phyloP scores from a whole-genome alignment of 192 early-diverging fungal species.

The Glomus cerebriforme region DNA sequence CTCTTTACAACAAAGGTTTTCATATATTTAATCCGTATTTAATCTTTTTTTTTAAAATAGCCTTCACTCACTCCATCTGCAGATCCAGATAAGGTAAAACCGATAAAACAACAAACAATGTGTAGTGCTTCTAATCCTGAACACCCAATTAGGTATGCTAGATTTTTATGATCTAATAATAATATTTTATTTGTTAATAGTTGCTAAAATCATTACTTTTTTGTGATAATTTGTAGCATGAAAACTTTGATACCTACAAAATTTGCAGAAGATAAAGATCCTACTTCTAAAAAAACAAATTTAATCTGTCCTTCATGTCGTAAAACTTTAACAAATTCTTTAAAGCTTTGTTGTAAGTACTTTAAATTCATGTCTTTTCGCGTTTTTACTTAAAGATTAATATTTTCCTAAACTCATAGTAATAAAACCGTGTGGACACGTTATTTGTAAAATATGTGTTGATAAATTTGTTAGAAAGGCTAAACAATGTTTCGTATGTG shows the following conservation, averaged over 20 bases:
- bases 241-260: constrained; percentile 68
- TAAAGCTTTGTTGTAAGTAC: constrained; percentile 61
- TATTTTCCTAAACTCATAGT: constrained; percentile 37
- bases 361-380: background rate
- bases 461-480: constrained; percentile 68
- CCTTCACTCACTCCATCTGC: constrained; percentile 73
- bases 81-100: constrained; percentile 52
- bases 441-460: constrained; percentile 67
- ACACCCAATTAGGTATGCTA: constrained; percentile 62
- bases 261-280: constrained; percentile 55
- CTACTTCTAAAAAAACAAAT: constrained; percentile 36
- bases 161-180: background rate
- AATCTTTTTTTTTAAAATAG: constrained; percentile 38
- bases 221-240: constrained; percentile 43
- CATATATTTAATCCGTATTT: background rate
- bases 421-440: constrained; percentile 71
- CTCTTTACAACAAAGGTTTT: too few relatives aligned
- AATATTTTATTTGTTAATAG: background rate
- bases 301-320: constrained; percentile 71
- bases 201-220: background rate
- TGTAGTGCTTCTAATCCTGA: constrained; percentile 65
- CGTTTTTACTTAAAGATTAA: background rate
- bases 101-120: constrained; percentile 57
- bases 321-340: constrained; percentile 71
- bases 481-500: constrained; percentile 72